These are phyloP conservation scores for Halteria grandinella DNA, from an alignment of 73 alveolate genomes.

Conservation along the genomic window DNA sequence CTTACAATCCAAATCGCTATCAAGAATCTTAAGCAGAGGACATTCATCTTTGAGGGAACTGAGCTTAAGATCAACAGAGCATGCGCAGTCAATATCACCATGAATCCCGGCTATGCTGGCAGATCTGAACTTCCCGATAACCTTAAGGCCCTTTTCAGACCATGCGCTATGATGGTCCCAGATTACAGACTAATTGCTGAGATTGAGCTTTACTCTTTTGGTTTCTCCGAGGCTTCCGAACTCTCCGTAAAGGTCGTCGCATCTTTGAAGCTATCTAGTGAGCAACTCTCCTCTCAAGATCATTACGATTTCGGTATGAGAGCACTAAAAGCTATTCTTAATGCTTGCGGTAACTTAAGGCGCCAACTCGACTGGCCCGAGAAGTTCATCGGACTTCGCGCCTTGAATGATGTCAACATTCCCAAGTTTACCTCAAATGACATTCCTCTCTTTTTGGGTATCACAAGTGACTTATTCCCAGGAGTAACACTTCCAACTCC, in stretches of 20 bases:
- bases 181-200: conserved; percentile 98
- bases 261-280: conserved; percentile 95
- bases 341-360: conserved; percentile 98
- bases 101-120: conserved; percentile 99
- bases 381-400: conserved; percentile 92
- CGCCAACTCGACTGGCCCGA: conserved; percentile 95
- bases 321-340: conserved; percentile 97
- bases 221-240: conserved; percentile 96
- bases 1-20: conserved; percentile 90
- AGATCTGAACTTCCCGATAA: conserved; percentile 99
- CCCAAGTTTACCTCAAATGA: conserved; percentile 98
- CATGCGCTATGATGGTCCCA: conserved; percentile 99
- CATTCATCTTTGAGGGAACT: conserved; percentile 96
- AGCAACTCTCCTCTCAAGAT: conserved; percentile 97
- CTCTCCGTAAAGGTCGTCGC: conserved; percentile 98
- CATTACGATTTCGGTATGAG: conserved; percentile 99
- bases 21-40: conserved; percentile 77
- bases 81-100: conserved; percentile 99
- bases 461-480: conserved; percentile 99
- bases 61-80: conserved; percentile 85
- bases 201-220: conserved; percentile 90
- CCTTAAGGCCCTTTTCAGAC: conserved; percentile 94
- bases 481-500: conserved; percentile 93
- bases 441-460: conserved; percentile 97
- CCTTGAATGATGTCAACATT: conserved; percentile 96